Evolutionary conservation across 768 basidiomycete genomes (phyloP).

Genomic region (Amyloporia xantha): DNA sequence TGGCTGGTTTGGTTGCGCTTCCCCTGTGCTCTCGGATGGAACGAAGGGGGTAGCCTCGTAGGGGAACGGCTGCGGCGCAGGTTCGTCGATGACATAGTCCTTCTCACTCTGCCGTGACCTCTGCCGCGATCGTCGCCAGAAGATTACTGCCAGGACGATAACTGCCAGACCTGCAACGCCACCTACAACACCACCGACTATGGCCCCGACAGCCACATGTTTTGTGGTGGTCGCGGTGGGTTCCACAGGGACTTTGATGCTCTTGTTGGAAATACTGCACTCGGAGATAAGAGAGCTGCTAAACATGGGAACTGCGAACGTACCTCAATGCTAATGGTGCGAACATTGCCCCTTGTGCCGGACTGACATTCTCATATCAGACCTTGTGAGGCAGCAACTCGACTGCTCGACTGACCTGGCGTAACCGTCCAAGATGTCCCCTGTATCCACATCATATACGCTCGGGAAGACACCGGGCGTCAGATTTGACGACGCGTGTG

Average conservation of each 20-base stretch:
- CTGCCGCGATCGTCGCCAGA: neutral
- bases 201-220: neutral
- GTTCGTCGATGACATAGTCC: neutral
- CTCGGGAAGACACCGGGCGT: constrained; percentile 5
- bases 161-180: neutral
- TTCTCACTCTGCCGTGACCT: neutral
- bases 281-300: neutral
- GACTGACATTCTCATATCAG: neutral
- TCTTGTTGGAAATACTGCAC: constrained; percentile 1
- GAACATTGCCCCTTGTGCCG: constrained; percentile 4
- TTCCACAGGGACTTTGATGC: neutral
- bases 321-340: constrained; percentile 5
- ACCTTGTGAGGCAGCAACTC: neutral
- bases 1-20: neutral
- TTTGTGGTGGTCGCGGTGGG: neutral
- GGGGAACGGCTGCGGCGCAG: constrained; percentile 1
- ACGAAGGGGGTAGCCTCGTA: neutral
- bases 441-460: neutral
- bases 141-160: neutral
- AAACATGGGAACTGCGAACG: neutral
- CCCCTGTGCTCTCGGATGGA: neutral
- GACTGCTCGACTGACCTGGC: neutral
- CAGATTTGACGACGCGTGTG: constrained; percentile 3
- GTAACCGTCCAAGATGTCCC: neutral
- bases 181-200: constrained; percentile 7